Evolutionary conservation across 345 rosid species (phyloP).

Genomic region (Pistacia vera): DNA sequence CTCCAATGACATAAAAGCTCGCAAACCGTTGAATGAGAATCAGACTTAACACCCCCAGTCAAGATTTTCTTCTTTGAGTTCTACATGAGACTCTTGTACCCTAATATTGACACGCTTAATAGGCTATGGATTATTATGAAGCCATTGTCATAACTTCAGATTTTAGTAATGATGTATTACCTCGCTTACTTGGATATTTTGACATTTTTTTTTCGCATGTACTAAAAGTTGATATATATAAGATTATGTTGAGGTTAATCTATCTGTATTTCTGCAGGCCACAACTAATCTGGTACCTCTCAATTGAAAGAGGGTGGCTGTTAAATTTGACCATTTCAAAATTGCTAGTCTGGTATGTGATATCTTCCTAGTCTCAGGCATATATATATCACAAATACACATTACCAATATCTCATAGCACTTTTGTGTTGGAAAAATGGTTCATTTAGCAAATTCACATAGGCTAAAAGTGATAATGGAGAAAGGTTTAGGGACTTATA

Average conservation of each 20-base stretch:
- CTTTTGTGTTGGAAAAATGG: too few species aligned
- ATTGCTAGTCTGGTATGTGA: slow-evolving; percentile 35
- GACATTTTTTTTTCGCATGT: neutral
- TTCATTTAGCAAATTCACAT: too few species aligned
- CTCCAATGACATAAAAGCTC: too few species aligned
- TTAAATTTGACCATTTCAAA: slow-evolving; percentile 50
- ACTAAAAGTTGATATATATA: neutral
- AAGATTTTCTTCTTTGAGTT: too few species aligned
- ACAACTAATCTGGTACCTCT: too few species aligned
- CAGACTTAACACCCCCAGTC: too few species aligned
- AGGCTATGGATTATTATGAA: neutral
- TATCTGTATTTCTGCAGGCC: slow-evolving; percentile 18
- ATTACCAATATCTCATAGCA: too few species aligned
- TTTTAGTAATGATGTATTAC: neutral
- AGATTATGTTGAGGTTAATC: neutral
- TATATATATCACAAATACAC: too few species aligned
- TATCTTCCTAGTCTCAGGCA: neutral
- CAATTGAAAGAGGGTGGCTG: slow-evolving; percentile 45
- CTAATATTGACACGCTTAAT: neutral
- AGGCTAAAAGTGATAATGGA: too few species aligned
- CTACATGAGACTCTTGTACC: neutral
- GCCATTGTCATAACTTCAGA: neutral
- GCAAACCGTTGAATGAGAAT: too few species aligned
- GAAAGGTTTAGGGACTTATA: too few species aligned
- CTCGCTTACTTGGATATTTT: neutral